Base-by-base conservation (phyloP, 768 basidiomycete genomes). In the Tulasnella sp. region DNA sequence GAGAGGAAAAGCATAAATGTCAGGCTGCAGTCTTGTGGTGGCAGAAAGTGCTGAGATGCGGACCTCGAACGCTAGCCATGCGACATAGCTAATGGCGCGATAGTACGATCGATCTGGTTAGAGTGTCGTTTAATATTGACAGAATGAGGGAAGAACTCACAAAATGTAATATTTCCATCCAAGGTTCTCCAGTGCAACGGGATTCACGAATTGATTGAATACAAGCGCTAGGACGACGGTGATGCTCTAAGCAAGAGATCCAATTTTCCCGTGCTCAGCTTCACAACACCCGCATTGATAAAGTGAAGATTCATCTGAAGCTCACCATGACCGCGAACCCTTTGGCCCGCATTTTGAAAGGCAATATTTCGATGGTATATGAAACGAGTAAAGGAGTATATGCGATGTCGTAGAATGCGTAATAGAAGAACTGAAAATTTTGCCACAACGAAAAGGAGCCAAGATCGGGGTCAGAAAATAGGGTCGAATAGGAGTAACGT, bases 121-220 rank as follows among this genome's bases (percentile, higher is more conserved):
- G 34, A 56, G 49, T 17, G 27, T 10, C 19, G 15, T 34, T 9
- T 32, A 4, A 38, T 38, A 38, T 38, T 5, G 34, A 15, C 15
- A 21, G 19, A 51, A 3, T 10, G 4, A 27, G 11, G 19, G 26
- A 13, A 10, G 41, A 4, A 72, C 78, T 54, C 58, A 81, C 78
- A 56, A 56, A n/a, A 56, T 21, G 68, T 87, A 87, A 75, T 88
- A 89, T 68, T 83, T 87, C 88, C 88, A 89, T 58, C 69, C 74
- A 45, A 89, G 73, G 30, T 67, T 58, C 3, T 76, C 76, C 43
- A 89, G 74, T 29, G 86, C 87, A 68, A 88, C 78, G 30, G 88
- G 89, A 74, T 90, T 91, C 69, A 85, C 81, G 67, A 89, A 88
- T 72, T 89, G 88, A 69, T 90, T 91, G 73, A 94, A 88, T 70